These are phyloP conservation scores for Melaleuca alternifolia DNA, from an alignment of 345 rosid species.

Conservation along the genomic window DNA sequence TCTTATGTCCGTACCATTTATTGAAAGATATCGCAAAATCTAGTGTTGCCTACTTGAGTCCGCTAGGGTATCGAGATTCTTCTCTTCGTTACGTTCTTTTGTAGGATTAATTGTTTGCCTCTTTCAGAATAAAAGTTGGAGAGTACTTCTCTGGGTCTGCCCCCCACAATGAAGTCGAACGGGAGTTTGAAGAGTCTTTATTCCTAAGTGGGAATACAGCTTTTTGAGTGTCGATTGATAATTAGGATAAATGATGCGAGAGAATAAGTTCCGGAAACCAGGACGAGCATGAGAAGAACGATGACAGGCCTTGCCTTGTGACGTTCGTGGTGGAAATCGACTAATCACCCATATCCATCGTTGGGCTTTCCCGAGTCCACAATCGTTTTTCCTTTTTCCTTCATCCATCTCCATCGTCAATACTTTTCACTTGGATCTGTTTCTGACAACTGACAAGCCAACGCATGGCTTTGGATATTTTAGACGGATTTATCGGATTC, in stretches of 20 bases:
- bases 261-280: background rate
- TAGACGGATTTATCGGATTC: no score
- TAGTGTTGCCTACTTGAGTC: background rate
- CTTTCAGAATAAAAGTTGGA: background rate
- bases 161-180: background rate
- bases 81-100: background rate
- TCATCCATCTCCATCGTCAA: background rate
- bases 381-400: background rate
- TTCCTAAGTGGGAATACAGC: background rate
- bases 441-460: background rate
- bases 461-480: background rate
- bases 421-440: background rate
- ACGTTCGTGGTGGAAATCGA: background rate
- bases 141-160: background rate
- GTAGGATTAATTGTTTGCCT: background rate
- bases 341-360: background rate
- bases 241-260: background rate
- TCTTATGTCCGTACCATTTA: background rate
- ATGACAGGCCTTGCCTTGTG: background rate
- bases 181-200: background rate
- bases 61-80: background rate
- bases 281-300: background rate
- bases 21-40: background rate
- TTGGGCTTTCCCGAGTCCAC: background rate
- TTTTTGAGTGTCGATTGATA: background rate